Percentiles rank a stretch among this genome's conserved stretches.
Conservation (phyloP, 345 rosid species). For the Arabis alpina region DNA sequence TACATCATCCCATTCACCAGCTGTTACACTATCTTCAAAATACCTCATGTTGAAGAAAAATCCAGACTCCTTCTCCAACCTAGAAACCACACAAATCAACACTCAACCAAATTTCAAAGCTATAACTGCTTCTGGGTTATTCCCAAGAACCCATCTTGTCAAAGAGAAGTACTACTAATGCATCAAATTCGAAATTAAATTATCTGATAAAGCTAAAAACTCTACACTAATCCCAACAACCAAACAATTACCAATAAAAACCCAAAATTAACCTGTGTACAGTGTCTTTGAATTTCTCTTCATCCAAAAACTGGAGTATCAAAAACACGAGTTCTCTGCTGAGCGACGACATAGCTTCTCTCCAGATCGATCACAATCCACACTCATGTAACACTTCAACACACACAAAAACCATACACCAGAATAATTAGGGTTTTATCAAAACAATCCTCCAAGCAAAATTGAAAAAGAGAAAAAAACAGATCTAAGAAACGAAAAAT, state of each 20-base stretch:
- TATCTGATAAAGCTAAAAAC: not conserved
- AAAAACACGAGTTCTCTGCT: constrained; percentile 46
- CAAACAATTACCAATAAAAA: not conserved
- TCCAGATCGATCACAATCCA: constrained; percentile 33
- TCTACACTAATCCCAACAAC: constrained; percentile 16
- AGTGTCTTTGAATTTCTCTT: constrained; percentile 49
- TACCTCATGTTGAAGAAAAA: constrained; percentile 56
- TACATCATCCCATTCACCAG: constrained; percentile 58
- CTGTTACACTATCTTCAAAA: constrained; percentile 51
- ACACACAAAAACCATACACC: not conserved
- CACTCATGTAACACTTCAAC: constrained; percentile 35
- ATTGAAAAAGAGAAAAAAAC: not conserved
- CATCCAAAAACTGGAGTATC: constrained; percentile 48
- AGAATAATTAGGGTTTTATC: constrained; percentile 40
- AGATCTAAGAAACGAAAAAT: constrained; percentile 35
- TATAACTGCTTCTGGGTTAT: not conserved
- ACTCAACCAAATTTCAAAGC: constrained; percentile 7
- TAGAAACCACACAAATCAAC: constrained; percentile 14
- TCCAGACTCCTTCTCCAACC: constrained; percentile 56
- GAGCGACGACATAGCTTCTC: constrained; percentile 42
- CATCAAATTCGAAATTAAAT: not conserved
- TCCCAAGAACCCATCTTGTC: not conserved
- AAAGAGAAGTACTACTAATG: not conserved
- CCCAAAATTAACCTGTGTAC: constrained; percentile 39
- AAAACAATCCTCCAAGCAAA: constrained; percentile 5